Conservation (phyloP, 2,329 filamentous ascomycete genomes). For the Teratosphaeria gauchensis region DNA sequence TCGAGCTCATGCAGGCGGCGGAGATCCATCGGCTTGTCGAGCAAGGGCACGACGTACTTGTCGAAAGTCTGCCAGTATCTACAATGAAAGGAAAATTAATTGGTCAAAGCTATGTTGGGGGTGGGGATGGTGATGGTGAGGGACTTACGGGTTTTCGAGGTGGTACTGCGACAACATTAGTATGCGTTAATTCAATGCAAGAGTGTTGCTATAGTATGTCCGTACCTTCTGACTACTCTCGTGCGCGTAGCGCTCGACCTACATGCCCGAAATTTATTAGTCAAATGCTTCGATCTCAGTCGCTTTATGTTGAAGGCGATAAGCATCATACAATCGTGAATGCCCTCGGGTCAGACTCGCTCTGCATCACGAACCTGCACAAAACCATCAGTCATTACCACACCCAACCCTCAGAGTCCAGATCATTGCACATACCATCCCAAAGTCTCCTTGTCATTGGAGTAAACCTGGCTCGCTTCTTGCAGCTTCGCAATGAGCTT, state of each 20-base stretch:
- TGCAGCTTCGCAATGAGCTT: slow-evolving; percentile 64
- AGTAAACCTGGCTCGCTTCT: slow-evolving; percentile 65
- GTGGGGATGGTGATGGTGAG: not conserved
- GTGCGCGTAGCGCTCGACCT: slow-evolving; percentile 57
- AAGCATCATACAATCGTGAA: slow-evolving; percentile 62
- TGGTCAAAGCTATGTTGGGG: not conserved
- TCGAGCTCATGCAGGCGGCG: slow-evolving; percentile 58
- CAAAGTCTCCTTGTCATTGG: slow-evolving; percentile 57
- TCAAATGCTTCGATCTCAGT: not conserved
- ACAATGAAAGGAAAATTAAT: not conserved
- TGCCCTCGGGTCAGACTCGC: slow-evolving; percentile 54
- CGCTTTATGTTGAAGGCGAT: too few species aligned
- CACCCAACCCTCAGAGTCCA: too few species aligned
- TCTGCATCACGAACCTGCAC: slow-evolving; percentile 68
- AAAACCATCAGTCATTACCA: not conserved
- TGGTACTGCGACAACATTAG: not conserved
- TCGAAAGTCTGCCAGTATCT: slow-evolving; percentile 57
- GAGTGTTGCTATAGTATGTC: slow-evolving; percentile 6
- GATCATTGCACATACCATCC: slow-evolving; percentile 23
- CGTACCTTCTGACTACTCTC: slow-evolving; percentile 45
- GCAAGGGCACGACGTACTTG: slow-evolving; percentile 59
- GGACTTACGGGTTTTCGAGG: slow-evolving; percentile 1
- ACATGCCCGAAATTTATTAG: not conserved
- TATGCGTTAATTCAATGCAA: not conserved
- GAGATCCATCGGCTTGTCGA: slow-evolving; percentile 61